Base-by-base conservation (phyloP, 352 stramenopile genomes). In the Elongisporangium anandrum region DNA sequence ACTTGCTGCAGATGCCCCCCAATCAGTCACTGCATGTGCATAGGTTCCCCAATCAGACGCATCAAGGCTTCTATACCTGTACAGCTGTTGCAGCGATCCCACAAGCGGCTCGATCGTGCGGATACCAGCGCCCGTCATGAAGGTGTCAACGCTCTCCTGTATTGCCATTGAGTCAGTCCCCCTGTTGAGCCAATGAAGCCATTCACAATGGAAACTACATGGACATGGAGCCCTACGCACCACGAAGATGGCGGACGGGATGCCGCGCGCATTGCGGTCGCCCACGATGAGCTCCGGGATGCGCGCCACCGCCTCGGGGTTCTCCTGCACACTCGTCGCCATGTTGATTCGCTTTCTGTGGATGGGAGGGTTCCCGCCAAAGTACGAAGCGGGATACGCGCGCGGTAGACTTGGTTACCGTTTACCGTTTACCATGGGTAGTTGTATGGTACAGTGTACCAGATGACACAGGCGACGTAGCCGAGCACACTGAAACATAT, bases 1-100 rank as follows among this genome's bases (percentile, higher is more conserved):
- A 95, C 72, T 96, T 95, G 74, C 82, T 93, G 53, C 19, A 4
- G 17, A 17, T 12, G 10, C 12, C 23, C 13, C 12, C 17, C 17
- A 29, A 56, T 52, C 6, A 50, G 17, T 15, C 50, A 45, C 38
- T 6, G 49, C 34, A 34, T n/a, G n/a, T n/a, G n/a, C n/a, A n/a
- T n/a, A n/a, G n/a, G n/a, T n/a, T n/a, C n/a, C n/a, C n/a, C n/a
- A n/a, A n/a, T n/a, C 51, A 52, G 16, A 48, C 19, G 2, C 39
- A 58, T 12, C n/a, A n/a, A n/a, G n/a, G n/a, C n/a, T n/a, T n/a
- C 13, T 49, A 34, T 47, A 81, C 73, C 73, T 80, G 69, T 93
- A 95, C 62, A 95, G 82, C 59, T 95, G 84, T 68, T 95, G 84
- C 59, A 95, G 68, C 45, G 84, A 77, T 5, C 81, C 84, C 1